A percentile compares a stretch with the other conserved stretches of the same genome.
Conservation (phyloP, 176 grass and related monocot genomes). For the Urochloa ruziziensis region DNA sequence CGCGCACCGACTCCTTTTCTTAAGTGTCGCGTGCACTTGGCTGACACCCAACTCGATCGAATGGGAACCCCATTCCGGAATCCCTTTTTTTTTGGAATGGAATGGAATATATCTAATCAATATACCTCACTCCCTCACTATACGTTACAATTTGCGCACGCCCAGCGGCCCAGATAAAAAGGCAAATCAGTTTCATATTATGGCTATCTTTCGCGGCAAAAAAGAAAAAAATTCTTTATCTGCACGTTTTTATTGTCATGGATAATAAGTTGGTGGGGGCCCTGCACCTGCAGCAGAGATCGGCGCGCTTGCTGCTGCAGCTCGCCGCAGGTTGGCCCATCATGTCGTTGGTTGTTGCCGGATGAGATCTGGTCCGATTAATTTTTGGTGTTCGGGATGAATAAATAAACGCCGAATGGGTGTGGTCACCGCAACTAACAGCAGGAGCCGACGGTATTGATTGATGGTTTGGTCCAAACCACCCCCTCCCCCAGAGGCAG, state of each 20-base stretch:
- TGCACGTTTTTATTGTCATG: neutral
- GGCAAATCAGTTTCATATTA: neutral
- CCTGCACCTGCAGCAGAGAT: too few relatives aligned
- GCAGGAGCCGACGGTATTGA: neutral
- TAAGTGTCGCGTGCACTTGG: neutral
- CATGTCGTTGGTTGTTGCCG: neutral
- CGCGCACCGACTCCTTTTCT: neutral
- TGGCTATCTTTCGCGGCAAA: too few relatives aligned
- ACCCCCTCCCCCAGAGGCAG: neutral
- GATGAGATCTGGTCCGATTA: neutral
- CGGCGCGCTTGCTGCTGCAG: too few relatives aligned
- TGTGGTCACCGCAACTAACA: constrained; percentile 14
- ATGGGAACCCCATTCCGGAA: neutral
- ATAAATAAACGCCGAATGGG: too few relatives aligned
- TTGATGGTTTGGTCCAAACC: constrained; percentile 24
- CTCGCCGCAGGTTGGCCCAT: neutral
- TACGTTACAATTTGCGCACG: too few relatives aligned
- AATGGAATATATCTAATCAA: too few relatives aligned
- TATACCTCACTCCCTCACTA: too few relatives aligned
- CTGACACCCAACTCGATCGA: neutral
- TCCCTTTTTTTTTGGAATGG: too few relatives aligned
- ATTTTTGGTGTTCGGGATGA: neutral
- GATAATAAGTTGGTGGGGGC: neutral
- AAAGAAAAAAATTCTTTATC: neutral
- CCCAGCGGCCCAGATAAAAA: too few relatives aligned